Evolutionary conservation across 805 yeast species (phyloP).

Genomic region (Saccharomyces paradoxus): DNA sequence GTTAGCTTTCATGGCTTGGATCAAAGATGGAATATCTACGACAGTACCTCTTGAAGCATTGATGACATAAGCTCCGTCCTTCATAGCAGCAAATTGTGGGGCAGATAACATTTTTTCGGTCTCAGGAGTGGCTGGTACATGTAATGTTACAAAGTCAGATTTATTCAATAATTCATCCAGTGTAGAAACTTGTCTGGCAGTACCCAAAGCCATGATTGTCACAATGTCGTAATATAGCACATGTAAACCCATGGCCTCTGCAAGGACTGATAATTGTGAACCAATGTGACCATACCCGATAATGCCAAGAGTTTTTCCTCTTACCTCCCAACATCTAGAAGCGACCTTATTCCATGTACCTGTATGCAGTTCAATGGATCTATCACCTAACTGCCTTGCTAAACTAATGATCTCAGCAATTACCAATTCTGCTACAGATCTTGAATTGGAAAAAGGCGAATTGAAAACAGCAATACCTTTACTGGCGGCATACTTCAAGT

Average conservation of each 20-base stretch:
- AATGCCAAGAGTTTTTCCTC: conserved; percentile 94
- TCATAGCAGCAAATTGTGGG: conserved; percentile 89
- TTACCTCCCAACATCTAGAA: conserved; percentile 92
- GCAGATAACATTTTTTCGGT: conserved; percentile 80
- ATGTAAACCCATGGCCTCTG: conserved; percentile 94
- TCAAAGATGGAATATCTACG: conserved; percentile 84
- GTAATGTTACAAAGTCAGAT: conserved; percentile 83
- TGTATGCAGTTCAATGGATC: conserved; percentile 86
- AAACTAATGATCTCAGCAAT: conserved; percentile 85
- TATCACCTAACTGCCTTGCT: conserved; percentile 91
- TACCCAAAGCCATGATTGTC: conserved; percentile 92
- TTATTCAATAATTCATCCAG: conserved; percentile 67
- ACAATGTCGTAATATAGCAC: conserved; percentile 82
- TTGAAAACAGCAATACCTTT: conserved; percentile 90
- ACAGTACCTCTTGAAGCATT: conserved; percentile 96
- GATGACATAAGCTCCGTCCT: conserved; percentile 82
- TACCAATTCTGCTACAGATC: conserved; percentile 94
- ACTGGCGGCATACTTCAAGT: conserved; percentile 80
- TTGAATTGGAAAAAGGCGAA: conserved; percentile 93
- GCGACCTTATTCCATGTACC: conserved; percentile 96
- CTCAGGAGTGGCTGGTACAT: conserved; percentile 87
- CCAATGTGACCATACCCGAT: conserved; percentile 97
- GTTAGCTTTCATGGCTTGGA: conserved; percentile 82
- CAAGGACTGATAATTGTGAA: conserved; percentile 85
- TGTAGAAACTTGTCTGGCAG: conserved; percentile 80